Evolutionary conservation across 768 basidiomycete species (phyloP).

Genomic region (Rhizopogon vinicolor): DNA sequence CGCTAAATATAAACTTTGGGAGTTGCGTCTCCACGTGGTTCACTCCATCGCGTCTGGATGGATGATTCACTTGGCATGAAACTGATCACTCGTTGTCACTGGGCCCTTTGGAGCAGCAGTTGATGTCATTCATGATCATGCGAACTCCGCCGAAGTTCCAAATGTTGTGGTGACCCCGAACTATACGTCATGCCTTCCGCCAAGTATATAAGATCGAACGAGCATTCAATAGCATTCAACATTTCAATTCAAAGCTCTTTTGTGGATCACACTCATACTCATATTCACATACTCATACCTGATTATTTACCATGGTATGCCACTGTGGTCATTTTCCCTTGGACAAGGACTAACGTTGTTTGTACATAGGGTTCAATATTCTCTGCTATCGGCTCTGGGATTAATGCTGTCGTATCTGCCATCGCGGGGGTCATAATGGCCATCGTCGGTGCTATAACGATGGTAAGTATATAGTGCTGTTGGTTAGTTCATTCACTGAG

Average conservation of each 20-base stretch:
- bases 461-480: slow-evolving; percentile 33
- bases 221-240: background rate
- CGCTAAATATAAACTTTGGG: no score
- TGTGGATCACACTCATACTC: background rate
- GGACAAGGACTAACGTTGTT: background rate
- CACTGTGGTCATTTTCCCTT: background rate
- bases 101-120: background rate
- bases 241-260: background rate
- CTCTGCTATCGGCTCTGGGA: slow-evolving; percentile 59
- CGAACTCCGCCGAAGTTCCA: background rate
- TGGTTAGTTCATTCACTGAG: background rate
- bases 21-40: no score
- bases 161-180: background rate
- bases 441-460: slow-evolving; percentile 56
- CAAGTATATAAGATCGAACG: background rate
- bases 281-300: background rate
- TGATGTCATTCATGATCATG: background rate
- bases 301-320: background rate
- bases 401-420: slow-evolving; percentile 56
- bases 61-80: no score
- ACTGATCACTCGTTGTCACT: no score
- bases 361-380: slow-evolving; percentile 50
- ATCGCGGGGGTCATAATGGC: slow-evolving; percentile 57
- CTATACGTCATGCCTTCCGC: background rate
- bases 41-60: no score